Evolutionary conservation across 176 grass and related monocot genomes (phyloP), one percentile per base, ranked within the genome.

Genomic region (Rhynchospora pubera): DNA sequence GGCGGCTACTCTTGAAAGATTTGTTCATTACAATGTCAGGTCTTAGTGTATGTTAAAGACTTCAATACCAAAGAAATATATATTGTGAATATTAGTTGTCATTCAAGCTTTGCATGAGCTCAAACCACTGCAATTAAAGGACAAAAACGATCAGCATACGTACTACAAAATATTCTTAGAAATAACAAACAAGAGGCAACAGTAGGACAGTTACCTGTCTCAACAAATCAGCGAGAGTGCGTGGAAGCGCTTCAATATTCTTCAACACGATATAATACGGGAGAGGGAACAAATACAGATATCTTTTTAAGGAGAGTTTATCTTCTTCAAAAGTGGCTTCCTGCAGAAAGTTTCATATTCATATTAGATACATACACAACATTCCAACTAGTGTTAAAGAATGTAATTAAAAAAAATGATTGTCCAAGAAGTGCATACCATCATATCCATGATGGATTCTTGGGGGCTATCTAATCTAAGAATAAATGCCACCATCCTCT

Each of bases 401-500:
- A 12, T 57, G 15, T 45, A 39, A 77, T 51, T n/a, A n/a, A 24
- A 21, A 16, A 30, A 60, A 16, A 60, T 67, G 21, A 28, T 16
- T 28, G 47, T 42, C 64, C 22, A 48, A 19, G 11, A 64, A 65
- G 15, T 81, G 82, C 83, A 12, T 76, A 94, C 92, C 82, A 79
- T 80, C 44, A 76, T 58, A 24, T 97, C 86, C 87, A 93, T 85
- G 66, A 97, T 97, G 82, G 95, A 97, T 68, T 94, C 95, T 76
- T 91, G 57, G 1, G 85, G 90, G n/a, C n/a, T n/a, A 87, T 97
- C 92, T 43, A 97, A 81, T n/a, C n/a, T n/a, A 57, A 97, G 88
- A 66, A 94, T 93, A 55, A 94, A 94, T 23, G 95, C 92, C 14
- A 98, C 84, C 92, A 98, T 92, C 64, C 95, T 89, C 85, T 87